Conservation (phyloP, 176 grass and related monocot genomes). For the Musa beccarii region DNA sequence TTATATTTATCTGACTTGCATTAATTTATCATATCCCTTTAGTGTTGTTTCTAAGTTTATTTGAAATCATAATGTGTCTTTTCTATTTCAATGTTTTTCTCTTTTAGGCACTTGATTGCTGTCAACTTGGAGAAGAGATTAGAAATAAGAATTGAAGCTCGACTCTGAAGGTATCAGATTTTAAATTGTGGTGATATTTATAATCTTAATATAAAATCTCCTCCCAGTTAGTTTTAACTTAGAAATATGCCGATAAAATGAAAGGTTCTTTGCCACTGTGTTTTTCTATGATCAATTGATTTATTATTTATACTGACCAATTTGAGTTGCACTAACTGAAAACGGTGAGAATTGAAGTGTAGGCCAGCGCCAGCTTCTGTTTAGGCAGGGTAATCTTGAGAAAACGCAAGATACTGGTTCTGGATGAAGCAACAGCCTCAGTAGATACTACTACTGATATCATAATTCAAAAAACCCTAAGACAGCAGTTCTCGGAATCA, state of each 20-base stretch:
- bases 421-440: conserved; percentile 81
- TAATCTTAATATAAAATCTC: too few species aligned
- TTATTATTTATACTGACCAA: background rate
- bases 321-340: conserved; percentile 44
- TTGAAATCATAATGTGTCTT: background rate
- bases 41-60: background rate
- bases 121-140: too few species aligned
- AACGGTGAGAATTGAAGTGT: conserved; percentile 85
- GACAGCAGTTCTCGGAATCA: conserved; percentile 54
- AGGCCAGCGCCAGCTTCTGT: conserved; percentile 75
- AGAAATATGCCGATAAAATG: too few species aligned
- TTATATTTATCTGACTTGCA: background rate
- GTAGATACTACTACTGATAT: conserved; percentile 70
- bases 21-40: background rate
- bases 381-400: conserved; percentile 47
- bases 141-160: too few species aligned
- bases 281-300: background rate
- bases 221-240: too few species aligned
- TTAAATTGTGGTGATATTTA: too few species aligned
- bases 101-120: conserved; percentile 18
- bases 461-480: conserved; percentile 54
- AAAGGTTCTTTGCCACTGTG: background rate
- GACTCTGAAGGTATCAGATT: too few species aligned
- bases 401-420: conserved; percentile 62
- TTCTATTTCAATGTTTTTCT: background rate